A percentile compares a stretch with the other conserved stretches of the same genome.
phyloP scores from a whole-genome alignment of 306 rosid genomes.

The Medicago ruthenica region DNA sequence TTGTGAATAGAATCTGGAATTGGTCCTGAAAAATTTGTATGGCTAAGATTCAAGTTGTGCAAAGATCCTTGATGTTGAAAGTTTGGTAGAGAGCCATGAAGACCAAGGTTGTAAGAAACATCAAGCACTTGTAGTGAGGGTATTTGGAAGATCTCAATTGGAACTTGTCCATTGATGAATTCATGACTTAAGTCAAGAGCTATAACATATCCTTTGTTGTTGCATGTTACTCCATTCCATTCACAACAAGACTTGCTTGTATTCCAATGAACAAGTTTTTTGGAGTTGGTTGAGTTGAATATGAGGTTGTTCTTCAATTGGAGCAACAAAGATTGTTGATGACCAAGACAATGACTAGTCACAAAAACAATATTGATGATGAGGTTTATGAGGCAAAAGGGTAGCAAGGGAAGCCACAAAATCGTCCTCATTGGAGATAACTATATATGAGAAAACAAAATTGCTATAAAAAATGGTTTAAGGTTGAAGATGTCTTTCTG shows the following conservation, averaged over 20 bases:
- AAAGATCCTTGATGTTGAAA: constrained; percentile 35
- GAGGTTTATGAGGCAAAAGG: constrained; percentile 3
- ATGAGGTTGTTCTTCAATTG: neutral
- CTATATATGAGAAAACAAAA: neutral
- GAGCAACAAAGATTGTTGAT: constrained; percentile 16
- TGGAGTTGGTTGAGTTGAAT: constrained; percentile 4
- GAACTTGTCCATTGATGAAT: neutral
- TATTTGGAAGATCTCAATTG: constrained; percentile 6
- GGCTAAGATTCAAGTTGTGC: constrained; percentile 9
- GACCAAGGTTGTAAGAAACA: constrained; percentile 27
- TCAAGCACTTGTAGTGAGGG: constrained; percentile 30
- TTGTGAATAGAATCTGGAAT: constrained; percentile 35
- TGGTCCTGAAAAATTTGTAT: constrained; percentile 41
- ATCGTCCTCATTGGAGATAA: neutral
- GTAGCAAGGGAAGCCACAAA: neutral
- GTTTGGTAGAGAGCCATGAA: constrained; percentile 45
- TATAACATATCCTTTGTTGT: constrained; percentile 3
- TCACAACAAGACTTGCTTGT: neutral
- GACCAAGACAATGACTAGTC: neutral
- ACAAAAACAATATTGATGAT: neutral
- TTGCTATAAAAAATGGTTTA: neutral
- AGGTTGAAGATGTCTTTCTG: neutral
- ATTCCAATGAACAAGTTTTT: constrained; percentile 1
- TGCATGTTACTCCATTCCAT: constrained; percentile 13
- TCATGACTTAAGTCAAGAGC: constrained; percentile 16